Evolutionary conservation across 805 yeast genomes (phyloP).

Genomic region (Starmerella sp.): DNA sequence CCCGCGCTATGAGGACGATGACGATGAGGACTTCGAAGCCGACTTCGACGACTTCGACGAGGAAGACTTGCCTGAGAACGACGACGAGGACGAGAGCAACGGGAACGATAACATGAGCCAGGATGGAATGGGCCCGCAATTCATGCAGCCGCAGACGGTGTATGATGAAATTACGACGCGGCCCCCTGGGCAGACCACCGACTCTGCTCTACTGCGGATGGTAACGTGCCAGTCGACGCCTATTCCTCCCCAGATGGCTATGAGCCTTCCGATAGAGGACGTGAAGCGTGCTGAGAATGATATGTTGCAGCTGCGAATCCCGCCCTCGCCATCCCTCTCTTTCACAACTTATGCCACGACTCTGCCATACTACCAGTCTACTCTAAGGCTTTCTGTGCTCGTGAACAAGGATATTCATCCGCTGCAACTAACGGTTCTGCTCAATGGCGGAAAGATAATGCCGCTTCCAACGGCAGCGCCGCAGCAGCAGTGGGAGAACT

Average conservation of each 20-base stretch:
- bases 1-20: constrained; percentile 21
- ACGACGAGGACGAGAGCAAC: constrained; percentile 1
- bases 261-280: constrained; percentile 17
- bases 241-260: constrained; percentile 17
- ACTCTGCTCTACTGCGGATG: constrained; percentile 21
- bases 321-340: constrained; percentile 20
- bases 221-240: constrained; percentile 21
- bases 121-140: constrained; percentile 8
- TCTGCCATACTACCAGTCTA: constrained; percentile 39
- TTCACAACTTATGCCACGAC: constrained; percentile 25
- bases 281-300: constrained; percentile 22
- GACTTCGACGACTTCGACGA: constrained; percentile 24
- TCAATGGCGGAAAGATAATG: constrained; percentile 26
- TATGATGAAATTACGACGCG: constrained; percentile 23
- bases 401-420: constrained; percentile 35
- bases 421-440: constrained; percentile 25
- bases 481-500: constrained; percentile 18
- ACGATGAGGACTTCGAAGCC: constrained; percentile 24
- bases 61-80: constrained; percentile 18
- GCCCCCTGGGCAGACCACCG: constrained; percentile 17
- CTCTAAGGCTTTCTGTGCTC: constrained; percentile 36
- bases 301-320: constrained; percentile 21
- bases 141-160: constrained; percentile 20
- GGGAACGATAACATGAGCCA: not conserved
- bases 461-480: constrained; percentile 18